Conservation (phyloP, 352 stramenopile species). For the Globisporangium cylindrosporum region DNA sequence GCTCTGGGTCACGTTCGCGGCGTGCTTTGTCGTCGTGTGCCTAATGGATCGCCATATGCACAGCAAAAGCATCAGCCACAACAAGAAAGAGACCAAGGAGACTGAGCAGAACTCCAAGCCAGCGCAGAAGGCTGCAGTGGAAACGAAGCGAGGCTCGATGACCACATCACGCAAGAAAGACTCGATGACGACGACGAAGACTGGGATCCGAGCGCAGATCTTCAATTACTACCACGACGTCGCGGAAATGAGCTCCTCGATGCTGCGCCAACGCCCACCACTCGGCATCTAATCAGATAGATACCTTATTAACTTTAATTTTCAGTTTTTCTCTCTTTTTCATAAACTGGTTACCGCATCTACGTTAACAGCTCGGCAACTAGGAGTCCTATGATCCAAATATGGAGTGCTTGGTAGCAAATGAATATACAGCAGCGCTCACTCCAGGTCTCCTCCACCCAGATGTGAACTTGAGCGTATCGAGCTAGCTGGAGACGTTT, state of each 20-base stretch:
- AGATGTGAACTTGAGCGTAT: background rate
- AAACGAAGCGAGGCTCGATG: background rate
- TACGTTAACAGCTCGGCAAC: background rate
- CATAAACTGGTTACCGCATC: background rate
- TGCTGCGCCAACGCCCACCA: constrained; percentile 4
- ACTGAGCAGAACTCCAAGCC: background rate
- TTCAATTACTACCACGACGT: constrained; percentile 13
- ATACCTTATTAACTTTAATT: background rate
- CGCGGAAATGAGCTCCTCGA: constrained; percentile 7
- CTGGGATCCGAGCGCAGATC: constrained; percentile 6
- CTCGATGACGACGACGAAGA: background rate
- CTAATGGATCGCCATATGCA: constrained; percentile 25
- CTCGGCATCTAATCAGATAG: background rate
- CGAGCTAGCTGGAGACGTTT: constrained; percentile 22
- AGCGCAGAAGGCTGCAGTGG: background rate
- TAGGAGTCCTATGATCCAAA: background rate
- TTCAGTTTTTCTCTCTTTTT: background rate
- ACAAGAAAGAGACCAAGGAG: background rate
- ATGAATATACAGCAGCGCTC: background rate
- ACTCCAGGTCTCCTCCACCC: background rate
- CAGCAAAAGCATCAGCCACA: background rate
- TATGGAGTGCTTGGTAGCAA: background rate
- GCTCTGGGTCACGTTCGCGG: constrained; percentile 28
- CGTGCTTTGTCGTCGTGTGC: constrained; percentile 38
- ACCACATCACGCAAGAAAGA: background rate